Percentiles rank a stretch among this genome's conserved stretches.
Evolutionary conservation across 208 protist genomes (phyloP).

Genomic region (Crithidia expoeki): DNA sequence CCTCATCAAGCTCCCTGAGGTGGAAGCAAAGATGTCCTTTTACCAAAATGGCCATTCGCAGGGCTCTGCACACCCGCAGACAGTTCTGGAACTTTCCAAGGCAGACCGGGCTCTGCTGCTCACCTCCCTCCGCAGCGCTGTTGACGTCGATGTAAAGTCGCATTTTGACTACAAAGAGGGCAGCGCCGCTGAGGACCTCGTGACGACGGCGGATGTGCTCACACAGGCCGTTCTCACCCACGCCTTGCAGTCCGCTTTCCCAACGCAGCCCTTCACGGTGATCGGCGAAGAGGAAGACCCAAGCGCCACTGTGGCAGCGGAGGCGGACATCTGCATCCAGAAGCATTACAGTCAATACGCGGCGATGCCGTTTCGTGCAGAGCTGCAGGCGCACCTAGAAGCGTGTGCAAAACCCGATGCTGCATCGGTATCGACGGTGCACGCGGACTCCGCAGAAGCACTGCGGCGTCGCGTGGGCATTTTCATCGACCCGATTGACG

Average conservation of each 20-base stretch:
- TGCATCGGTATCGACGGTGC: conserved; percentile 3
- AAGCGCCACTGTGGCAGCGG: conserved; percentile 15
- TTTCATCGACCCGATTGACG: conserved; percentile 90
- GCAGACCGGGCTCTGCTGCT: conserved; percentile 23
- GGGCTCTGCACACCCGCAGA: conserved; percentile 9
- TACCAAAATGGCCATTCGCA: conserved; percentile 1
- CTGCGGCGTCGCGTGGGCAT: conserved; percentile 57
- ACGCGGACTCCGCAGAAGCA: conserved; percentile 37
- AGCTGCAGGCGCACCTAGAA: conserved; percentile 26
- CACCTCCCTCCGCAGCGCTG: conserved; percentile 22
- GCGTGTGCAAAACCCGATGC: background rate
- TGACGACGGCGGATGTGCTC: conserved; percentile 69
- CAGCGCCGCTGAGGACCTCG: conserved; percentile 47
- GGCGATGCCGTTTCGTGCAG: conserved; percentile 31
- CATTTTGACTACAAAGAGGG: conserved; percentile 45
- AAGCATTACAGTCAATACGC: conserved; percentile 25
- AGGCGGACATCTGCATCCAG: conserved; percentile 32
- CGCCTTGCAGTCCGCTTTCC: conserved; percentile 37
- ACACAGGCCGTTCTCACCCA: conserved; percentile 51
- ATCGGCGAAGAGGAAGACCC: conserved; percentile 58
- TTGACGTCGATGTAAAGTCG: conserved; percentile 54
- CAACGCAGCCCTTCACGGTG: conserved; percentile 55
- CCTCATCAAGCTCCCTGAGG: conserved; percentile 27
- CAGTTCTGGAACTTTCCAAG: conserved; percentile 42
- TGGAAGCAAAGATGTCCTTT: conserved; percentile 1